Conservation (phyloP, 2,329 filamentous ascomycete species). For the Diplodia intermedia region DNA sequence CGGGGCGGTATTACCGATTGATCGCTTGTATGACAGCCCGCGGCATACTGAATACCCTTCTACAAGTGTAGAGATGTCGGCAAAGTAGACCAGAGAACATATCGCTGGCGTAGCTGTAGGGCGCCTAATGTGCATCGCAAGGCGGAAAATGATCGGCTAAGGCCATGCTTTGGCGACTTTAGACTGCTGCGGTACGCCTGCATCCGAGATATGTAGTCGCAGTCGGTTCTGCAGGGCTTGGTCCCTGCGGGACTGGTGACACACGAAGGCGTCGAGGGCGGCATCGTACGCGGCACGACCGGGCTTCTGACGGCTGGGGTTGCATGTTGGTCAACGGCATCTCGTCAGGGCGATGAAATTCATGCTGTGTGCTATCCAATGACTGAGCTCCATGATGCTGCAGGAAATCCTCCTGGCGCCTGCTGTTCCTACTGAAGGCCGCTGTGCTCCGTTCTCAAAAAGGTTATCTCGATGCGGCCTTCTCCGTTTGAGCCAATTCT, state of each 20-base stretch:
- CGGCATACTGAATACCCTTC: neutral
- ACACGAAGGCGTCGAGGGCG: neutral
- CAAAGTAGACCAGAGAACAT: neutral
- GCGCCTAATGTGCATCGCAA: neutral
- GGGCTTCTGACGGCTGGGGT: constrained; percentile 8
- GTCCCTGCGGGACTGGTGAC: neutral
- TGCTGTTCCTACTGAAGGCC: neutral
- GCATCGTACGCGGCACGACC: neutral
- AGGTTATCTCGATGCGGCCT: constrained; percentile 8
- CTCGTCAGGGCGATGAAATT: constrained; percentile 11
- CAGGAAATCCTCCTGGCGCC: constrained; percentile 6
- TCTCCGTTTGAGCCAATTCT: constrained; percentile 10
- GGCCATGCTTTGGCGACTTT: no score
- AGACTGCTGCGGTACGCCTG: neutral
- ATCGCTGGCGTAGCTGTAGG: neutral
- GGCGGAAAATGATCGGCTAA: neutral
- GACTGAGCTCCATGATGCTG: neutral
- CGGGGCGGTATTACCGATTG: neutral
- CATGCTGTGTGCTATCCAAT: constrained; percentile 3
- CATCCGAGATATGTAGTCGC: neutral
- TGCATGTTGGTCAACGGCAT: neutral
- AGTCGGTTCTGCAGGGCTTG: neutral
- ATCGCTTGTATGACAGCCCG: neutral
- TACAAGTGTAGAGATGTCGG: neutral
- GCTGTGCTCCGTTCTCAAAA: constrained; percentile 8